Evolutionary conservation across 108 stramenopile species (phyloP), one percentile per base, ranked within the genome.

Genomic region (Mediolabrus comicus): DNA sequence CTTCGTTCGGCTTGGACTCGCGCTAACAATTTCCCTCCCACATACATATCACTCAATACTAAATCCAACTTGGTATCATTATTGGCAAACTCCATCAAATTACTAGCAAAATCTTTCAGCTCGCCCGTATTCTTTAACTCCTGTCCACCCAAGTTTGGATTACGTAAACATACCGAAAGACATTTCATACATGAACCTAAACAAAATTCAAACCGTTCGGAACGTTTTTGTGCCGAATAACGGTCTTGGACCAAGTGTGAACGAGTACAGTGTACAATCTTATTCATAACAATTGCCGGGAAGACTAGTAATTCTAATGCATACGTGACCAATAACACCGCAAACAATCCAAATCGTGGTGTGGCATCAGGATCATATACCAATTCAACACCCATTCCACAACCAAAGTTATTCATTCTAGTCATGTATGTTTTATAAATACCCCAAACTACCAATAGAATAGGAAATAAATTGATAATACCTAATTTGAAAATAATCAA

Each of bases 1-100:
- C 65, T 57, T 17, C 77, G 30, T 43, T 78, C 70, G 6, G 70
- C 77, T 60, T 78, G 77, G 9, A 78, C 70, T 43, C 77, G 69
- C 14, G 77, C 65, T 6, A 78, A 41, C 43, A 78, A 14, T 32
- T 67, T 78, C 12, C 46, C 62, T 6, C 77, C 77, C 4, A 78
- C 69, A 62, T 67, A 78, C 56, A 78, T 71, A 35, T 78, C 77
- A 8, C 70, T 71, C 1, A 78, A 41, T 7, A 67, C 65, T 16
- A 78, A 59, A 57, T 71, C 61, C 25, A 78, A 64, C 22, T 71
- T 43, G 19, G 77, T 63, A 35, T 78, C 70, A 56, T 78, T 78
- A 60, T 78, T 78, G 26, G 77, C 70, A 53, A 78, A 78, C 32
- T 70, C 77, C 77, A 78, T 78, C 70, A 78, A 56, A 46, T 78